Evolutionary conservation across 2,329 filamentous ascomycete species (phyloP).

Genomic region (Xylariaceae sp.): DNA sequence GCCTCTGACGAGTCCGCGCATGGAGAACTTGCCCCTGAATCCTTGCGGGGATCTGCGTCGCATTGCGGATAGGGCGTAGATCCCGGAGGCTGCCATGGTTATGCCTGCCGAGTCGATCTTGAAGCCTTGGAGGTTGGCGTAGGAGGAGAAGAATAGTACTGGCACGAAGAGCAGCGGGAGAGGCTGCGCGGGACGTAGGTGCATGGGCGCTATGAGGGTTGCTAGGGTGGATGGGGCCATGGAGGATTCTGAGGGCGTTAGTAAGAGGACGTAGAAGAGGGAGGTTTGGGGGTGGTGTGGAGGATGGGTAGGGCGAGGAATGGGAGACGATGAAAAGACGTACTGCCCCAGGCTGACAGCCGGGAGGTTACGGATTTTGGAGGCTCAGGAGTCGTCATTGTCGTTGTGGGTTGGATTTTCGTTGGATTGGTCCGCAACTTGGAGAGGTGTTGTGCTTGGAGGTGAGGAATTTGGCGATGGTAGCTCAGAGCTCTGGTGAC

Average conservation of each 20-base stretch:
- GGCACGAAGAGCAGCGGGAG: constrained; percentile 50
- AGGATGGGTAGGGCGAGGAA: background rate
- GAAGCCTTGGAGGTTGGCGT: constrained; percentile 58
- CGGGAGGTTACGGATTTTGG: constrained; percentile 32
- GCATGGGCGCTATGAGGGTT: constrained; percentile 53
- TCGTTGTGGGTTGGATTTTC: background rate
- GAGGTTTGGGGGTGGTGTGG: background rate
- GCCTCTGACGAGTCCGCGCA: constrained; percentile 48
- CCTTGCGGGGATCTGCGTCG: constrained; percentile 38
- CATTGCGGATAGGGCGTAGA: constrained; percentile 54
- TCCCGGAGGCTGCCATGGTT: constrained; percentile 52
- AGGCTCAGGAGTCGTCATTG: constrained; percentile 31
- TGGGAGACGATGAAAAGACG: background rate
- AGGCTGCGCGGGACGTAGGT: constrained; percentile 49
- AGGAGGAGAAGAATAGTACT: constrained; percentile 52
- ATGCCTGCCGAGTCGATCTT: constrained; percentile 54
- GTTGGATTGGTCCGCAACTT: background rate
- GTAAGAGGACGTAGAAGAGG: background rate
- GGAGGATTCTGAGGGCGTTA: constrained; percentile 41
- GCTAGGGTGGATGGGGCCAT: constrained; percentile 53
- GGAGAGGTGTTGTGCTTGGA: background rate
- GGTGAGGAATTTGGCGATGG: background rate
- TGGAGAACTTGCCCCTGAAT: constrained; percentile 35
- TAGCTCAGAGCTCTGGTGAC: background rate
- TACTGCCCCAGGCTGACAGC: constrained; percentile 49